phyloP scores from a whole-genome alignment of 192 early-diverging fungal species.

The Jimgerdemannia flammicorona region DNA sequence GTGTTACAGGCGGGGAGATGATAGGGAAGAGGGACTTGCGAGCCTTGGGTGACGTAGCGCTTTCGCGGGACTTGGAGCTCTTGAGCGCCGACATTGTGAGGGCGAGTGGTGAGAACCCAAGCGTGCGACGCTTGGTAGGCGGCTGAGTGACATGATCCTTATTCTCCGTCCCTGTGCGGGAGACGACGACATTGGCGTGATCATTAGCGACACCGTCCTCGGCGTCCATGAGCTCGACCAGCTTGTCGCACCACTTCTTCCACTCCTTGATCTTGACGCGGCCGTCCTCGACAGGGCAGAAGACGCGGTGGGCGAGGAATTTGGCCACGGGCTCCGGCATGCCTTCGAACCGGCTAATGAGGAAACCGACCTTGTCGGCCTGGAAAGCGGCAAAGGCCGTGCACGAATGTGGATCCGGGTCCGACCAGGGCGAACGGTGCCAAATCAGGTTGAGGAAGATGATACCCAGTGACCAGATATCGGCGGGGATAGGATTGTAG shows the following conservation, averaged over 20 bases:
- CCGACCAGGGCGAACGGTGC: constrained; percentile 70
- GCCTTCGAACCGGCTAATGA: constrained; percentile 49
- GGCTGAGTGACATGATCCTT: constrained; percentile 3
- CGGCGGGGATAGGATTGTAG: constrained; percentile 59
- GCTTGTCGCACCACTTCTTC: constrained; percentile 20
- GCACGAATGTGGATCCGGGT: constrained; percentile 50
- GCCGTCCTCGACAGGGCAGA: constrained; percentile 39
- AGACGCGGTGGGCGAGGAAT: constrained; percentile 59
- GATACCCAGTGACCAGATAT: constrained; percentile 73
- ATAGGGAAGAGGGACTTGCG: constrained; percentile 7
- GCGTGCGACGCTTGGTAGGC: constrained; percentile 4
- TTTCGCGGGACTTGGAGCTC: constrained; percentile 10
- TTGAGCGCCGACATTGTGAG: constrained; percentile 7
- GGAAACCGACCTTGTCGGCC: constrained; percentile 55
- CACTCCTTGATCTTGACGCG: constrained; percentile 23
- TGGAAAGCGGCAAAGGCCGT: constrained; percentile 59
- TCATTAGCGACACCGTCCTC: not conserved
- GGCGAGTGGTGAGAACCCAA: constrained; percentile 7
- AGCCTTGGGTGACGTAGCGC: constrained; percentile 1
- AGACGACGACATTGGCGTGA: not conserved
- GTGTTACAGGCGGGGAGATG: constrained; percentile 3
- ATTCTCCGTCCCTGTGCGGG: not conserved
- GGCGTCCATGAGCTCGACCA: constrained; percentile 15
- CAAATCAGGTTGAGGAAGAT: constrained; percentile 69
- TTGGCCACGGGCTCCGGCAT: constrained; percentile 53